A percentile compares a stretch with the other conserved stretches of the same genome.
Conservation (phyloP, 345 rosid species). For the Syzygium aromaticum region DNA sequence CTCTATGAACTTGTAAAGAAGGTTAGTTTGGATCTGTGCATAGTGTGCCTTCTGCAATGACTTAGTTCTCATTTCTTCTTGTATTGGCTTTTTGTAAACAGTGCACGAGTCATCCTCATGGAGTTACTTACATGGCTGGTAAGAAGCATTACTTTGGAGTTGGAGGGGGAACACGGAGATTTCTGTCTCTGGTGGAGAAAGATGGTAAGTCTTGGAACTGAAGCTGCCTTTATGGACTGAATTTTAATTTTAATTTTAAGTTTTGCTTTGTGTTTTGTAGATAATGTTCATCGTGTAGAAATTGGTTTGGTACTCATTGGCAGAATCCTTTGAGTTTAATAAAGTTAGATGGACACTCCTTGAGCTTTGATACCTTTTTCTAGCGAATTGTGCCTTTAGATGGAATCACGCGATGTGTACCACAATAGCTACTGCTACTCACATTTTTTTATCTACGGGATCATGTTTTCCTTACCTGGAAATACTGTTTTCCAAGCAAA, state of each 20-base stretch:
- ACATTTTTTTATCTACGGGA: not conserved
- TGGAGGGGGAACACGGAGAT: slow-evolving; percentile 87
- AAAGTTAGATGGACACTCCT: not conserved
- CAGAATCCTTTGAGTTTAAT: not conserved
- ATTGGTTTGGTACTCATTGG: not conserved
- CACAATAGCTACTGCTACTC: not conserved
- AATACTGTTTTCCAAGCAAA: not conserved
- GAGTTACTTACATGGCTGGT: slow-evolving; percentile 78
- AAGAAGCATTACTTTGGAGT: slow-evolving; percentile 95
- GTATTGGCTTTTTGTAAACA: slow-evolving; percentile 4
- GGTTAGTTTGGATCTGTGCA: slow-evolving; percentile 21
- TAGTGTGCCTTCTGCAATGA: not conserved
- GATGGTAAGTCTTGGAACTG: slow-evolving; percentile 37
- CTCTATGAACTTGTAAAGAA: slow-evolving; percentile 68
- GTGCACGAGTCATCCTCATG: slow-evolving; percentile 53
- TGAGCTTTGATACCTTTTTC: not conserved
- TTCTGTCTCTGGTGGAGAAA: slow-evolving; percentile 67
- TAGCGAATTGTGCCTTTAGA: not conserved
- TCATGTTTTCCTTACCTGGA: not conserved
- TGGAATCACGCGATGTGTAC: not conserved
- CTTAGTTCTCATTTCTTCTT: not conserved
- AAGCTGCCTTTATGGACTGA: not conserved
- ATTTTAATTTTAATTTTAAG: not conserved
- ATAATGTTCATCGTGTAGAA: not conserved
- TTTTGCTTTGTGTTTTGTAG: not conserved